phyloP scores from a whole-genome alignment of 768 basidiomycete species.

The Harrya chromipes region DNA sequence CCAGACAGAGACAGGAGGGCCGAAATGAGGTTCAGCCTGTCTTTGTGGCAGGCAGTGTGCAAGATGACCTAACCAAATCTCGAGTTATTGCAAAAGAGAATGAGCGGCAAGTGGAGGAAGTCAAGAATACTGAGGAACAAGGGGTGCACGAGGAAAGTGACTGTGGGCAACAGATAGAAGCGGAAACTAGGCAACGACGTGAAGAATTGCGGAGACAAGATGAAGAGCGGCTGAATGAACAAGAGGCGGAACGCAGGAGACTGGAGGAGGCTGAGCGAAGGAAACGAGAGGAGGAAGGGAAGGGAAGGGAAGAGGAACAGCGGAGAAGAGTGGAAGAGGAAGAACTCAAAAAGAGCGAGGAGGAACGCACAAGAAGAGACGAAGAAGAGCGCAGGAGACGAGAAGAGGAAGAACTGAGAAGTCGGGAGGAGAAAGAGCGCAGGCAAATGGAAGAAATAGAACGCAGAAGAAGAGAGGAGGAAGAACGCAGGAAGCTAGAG shows the following conservation, averaged over 20 bases:
- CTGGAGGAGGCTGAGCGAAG: slow-evolving; percentile 21
- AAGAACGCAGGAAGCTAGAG: slow-evolving; percentile 29
- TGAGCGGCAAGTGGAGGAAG: neutral
- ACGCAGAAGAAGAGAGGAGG: slow-evolving; percentile 19
- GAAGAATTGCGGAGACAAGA: slow-evolving; percentile 7
- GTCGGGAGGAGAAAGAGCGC: slow-evolving; percentile 38
- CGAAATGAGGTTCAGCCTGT: neutral
- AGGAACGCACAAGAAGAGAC: slow-evolving; percentile 34
- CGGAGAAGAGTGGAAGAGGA: slow-evolving; percentile 36
- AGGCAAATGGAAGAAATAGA: slow-evolving; percentile 39
- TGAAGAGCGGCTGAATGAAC: neutral
- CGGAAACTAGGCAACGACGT: neutral
- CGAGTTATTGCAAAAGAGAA: slow-evolving; percentile 18
- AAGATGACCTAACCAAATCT: neutral
- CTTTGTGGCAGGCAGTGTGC: neutral
- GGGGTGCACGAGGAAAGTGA: neutral
- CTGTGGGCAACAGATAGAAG: neutral
- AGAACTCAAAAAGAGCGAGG: slow-evolving; percentile 28
- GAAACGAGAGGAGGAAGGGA: neutral
- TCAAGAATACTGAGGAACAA: neutral
- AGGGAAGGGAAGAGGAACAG: slow-evolving; percentile 19
- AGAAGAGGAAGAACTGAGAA: slow-evolving; percentile 30
- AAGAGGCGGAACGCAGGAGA: slow-evolving; percentile 30
- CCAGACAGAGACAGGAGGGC: slow-evolving; percentile 42
- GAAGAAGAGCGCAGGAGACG: slow-evolving; percentile 11